Evolutionary conservation across 1,284 basidiomycete species (phyloP), one percentile per base, ranked within the genome.

Genomic region (Takashimella tepidaria): DNA sequence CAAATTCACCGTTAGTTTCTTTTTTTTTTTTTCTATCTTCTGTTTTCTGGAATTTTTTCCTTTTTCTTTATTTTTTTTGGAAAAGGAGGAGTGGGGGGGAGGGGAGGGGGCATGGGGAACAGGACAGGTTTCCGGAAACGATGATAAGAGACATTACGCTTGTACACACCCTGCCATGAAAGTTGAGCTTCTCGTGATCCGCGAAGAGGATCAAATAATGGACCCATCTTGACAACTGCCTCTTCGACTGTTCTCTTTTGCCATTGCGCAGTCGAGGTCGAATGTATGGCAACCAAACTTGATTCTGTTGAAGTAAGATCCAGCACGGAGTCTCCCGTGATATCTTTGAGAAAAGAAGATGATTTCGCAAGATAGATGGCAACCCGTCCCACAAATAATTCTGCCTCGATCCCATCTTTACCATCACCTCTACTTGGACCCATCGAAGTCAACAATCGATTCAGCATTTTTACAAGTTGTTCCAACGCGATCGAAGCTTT

Each of bases 311-410:
- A 40, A 64, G 65, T 50, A 6, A 59, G 42, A 43, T 60, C 51
- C 4, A 62, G 46, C 6, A 49, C 49, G 1, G 55, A 56, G 19
- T 45, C 55, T 11, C 61, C 63, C 6, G 49, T 47, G 2, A 75
- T 55, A 41, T 70, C 62, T 1, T 37, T 21, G 27, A 73, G 55
- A 54, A 73, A 72, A 1, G 50, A 41, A 20, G 62, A 65, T 21
- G 55, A 54, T 21, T 61, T 62, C 8, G 56, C 61, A 6, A 76
- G 53, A 50, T 68, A 74, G 22, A 73, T 47, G 6, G 73, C 70
- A 1, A 75, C 61, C 19, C 73, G 58, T 1, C 73, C 74, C 12
- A 74, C 56, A 41, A 74, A 70, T 41, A 75, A 50, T 48, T 73
- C 70, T 6, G 64, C 64, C 41, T 69, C 68, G 20, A 74, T 54